Conservation (phyloP, 768 basidiomycete genomes). For the Basidioascus undulatus region DNA sequence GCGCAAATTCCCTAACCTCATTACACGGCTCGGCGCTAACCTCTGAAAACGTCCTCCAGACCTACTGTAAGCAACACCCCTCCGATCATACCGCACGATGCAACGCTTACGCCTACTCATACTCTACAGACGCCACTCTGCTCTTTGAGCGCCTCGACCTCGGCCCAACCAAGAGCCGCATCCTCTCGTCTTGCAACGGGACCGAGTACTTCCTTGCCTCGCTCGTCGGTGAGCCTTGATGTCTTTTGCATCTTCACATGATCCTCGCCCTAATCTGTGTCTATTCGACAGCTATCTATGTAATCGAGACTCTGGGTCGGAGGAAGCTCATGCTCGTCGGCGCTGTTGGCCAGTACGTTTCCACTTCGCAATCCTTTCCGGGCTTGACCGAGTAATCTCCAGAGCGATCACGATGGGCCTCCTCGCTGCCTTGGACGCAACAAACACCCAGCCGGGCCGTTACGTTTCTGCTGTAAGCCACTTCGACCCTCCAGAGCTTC, state of each 20-base stretch:
- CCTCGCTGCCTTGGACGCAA: slow-evolving; percentile 31
- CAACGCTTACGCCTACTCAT: slow-evolving; percentile 14
- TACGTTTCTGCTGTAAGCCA: too few species aligned
- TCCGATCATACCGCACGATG: too few species aligned
- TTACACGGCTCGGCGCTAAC: too few species aligned
- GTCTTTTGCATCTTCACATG: slow-evolving; percentile 7
- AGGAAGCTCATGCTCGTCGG: slow-evolving; percentile 15
- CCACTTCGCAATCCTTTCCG: too few species aligned
- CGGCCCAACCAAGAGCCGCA: slow-evolving; percentile 31
- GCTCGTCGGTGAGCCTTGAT: too few species aligned
- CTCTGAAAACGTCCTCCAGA: too few species aligned
- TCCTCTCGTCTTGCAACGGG: slow-evolving; percentile 19
- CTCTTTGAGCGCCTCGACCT: slow-evolving; percentile 37
- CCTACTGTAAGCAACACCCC: too few species aligned
- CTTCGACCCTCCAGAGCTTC: too few species aligned
- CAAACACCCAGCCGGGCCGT: too few species aligned
- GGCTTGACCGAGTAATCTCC: too few species aligned
- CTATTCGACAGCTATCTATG: slow-evolving; percentile 4
- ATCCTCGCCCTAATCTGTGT: not conserved
- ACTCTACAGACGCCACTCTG: slow-evolving; percentile 22
- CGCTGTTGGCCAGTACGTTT: slow-evolving; percentile 17
- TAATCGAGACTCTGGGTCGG: slow-evolving; percentile 14
- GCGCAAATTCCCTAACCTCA: too few species aligned
- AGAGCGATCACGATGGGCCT: slow-evolving; percentile 41
- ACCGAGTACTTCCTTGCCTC: slow-evolving; percentile 15